Base-by-base conservation (phyloP, 331 rosid genomes). In the Quercus phellos region DNA sequence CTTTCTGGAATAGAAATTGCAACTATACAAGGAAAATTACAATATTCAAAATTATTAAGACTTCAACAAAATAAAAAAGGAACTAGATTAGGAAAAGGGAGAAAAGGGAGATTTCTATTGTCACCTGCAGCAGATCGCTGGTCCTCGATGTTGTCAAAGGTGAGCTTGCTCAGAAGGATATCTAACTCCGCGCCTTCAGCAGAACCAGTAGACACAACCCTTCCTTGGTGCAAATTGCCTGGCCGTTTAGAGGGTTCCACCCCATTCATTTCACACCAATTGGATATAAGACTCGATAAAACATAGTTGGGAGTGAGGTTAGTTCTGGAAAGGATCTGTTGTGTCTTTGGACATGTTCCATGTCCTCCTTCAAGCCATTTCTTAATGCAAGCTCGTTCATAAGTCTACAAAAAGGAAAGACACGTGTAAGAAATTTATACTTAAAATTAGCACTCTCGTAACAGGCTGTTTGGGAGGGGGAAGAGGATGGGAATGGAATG, bases 311-410 rank as follows among this genome's bases (percentile, higher is more conserved):
- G 97, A 54, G 90, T 87, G 26, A 89, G 92, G 79, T 55, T 43
- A 34, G 87, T 76, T 83, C 82, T 87, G 19, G 89, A 85, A 79
- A 93, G 92, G 74, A 80, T 70, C 80, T 89, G 94, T 35, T 59
- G 95, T 43, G 98, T 93, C 86, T 84, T 93, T 8, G 98, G 97
- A 86, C 98, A 93, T 22, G 95, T 93, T 51, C 68, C 81, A 81
- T 90, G 94, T 76, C 98, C 96, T 16, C 88, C 90, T 78, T 85
- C 90, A 73, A 91, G 82, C 98, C 98, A 93, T 83, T 87, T 91
- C 86, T 84, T 90, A 30, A 93, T 93, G 86, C 89, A 91, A 58
- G 87, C 81, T 68, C 95, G 93, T 58, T 93, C 98, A 74, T 91
- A 93, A 32, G 97, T 93, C 98, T 93, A 82, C 85, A 81, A 59